phyloP scores from a whole-genome alignment of 192 early-diverging fungal genomes.

The Kappamyces sp. region DNA sequence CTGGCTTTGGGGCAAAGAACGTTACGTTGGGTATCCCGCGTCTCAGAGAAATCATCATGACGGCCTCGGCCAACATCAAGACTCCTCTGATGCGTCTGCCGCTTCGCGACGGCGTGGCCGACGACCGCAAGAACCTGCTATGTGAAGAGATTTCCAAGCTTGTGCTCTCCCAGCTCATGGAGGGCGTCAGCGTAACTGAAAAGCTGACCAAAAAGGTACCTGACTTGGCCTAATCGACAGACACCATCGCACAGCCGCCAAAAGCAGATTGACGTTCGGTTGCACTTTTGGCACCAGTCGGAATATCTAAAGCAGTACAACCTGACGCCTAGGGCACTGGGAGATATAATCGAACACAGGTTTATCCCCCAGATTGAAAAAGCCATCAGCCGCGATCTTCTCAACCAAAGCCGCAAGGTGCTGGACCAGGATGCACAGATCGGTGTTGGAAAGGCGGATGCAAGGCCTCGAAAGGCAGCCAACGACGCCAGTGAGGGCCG shows the following conservation, averaged over 20 bases:
- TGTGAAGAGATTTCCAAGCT: slow-evolving; percentile 68
- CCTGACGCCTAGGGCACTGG: slow-evolving; percentile 59
- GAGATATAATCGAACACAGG: slow-evolving; percentile 62
- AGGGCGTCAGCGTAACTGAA: slow-evolving; percentile 80
- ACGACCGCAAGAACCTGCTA: slow-evolving; percentile 58
- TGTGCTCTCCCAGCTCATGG: slow-evolving; percentile 76
- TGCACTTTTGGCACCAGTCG: slow-evolving; percentile 77
- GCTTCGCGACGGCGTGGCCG: slow-evolving; percentile 53
- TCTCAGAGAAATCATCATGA: slow-evolving; percentile 99
- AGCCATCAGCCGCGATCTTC: slow-evolving; percentile 72
- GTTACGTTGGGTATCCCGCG: slow-evolving; percentile 99
- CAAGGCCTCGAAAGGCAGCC: not conserved
- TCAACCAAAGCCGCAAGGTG: slow-evolving; percentile 38
- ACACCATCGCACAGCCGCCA: slow-evolving; percentile 34
- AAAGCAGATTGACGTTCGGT: slow-evolving; percentile 72
- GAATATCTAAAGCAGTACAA: slow-evolving; percentile 76
- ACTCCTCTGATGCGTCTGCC: slow-evolving; percentile 93
- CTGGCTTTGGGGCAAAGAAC: slow-evolving; percentile 89
- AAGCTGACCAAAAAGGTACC: slow-evolving; percentile 36
- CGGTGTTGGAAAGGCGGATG: slow-evolving; percentile 21
- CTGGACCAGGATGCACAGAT: slow-evolving; percentile 21
- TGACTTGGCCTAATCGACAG: not conserved
- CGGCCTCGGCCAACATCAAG: slow-evolving; percentile 80
- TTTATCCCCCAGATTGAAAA: slow-evolving; percentile 72
- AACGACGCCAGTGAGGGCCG: slow-evolving; percentile 17